phyloP scores from a whole-genome alignment of 768 basidiomycete species.

The Kwoniella botswanensis region DNA sequence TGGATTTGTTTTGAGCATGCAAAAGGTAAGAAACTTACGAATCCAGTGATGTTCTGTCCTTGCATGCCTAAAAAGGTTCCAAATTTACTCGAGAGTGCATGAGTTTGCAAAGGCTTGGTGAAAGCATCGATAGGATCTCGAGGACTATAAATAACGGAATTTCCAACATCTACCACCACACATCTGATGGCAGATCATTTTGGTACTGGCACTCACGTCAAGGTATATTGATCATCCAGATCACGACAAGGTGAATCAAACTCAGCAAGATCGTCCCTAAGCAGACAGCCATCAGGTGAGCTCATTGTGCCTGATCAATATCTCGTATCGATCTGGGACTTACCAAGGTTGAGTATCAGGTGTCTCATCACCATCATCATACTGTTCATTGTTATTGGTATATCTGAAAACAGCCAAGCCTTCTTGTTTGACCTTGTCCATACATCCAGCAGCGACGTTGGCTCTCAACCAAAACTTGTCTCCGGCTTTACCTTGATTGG shows the following conservation, averaged over 20 bases:
- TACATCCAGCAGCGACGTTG: conserved; percentile 24
- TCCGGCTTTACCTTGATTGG: conserved; percentile 29
- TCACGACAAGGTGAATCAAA: conserved; percentile 25
- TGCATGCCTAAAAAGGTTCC: conserved; percentile 28
- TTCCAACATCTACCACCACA: too few species aligned
- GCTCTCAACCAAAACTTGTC: conserved; percentile 34
- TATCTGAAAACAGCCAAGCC: conserved; percentile 34
- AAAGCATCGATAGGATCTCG: conserved; percentile 20
- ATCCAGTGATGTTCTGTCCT: conserved; percentile 27
- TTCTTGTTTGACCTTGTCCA: conserved; percentile 9
- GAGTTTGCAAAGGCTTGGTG: conserved; percentile 13
- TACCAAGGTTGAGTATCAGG: conserved; percentile 34
- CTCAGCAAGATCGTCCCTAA: conserved; percentile 34
- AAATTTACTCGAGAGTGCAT: conserved; percentile 20
- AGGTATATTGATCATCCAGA: conserved; percentile 25
- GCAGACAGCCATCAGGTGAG: neutral
- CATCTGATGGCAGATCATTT: neutral
- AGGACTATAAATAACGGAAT: conserved; percentile 17
- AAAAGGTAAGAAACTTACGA: conserved; percentile 24
- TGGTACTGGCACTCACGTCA: conserved; percentile 25
- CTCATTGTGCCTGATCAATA: neutral
- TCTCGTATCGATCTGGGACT: neutral
- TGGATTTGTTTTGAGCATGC: neutral
- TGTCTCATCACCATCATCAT: neutral
- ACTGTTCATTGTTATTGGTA: conserved; percentile 16